These are phyloP conservation scores for Colletotrichum truncatum DNA, from an alignment of 2,329 filamentous ascomycete species.

Conservation along the genomic window DNA sequence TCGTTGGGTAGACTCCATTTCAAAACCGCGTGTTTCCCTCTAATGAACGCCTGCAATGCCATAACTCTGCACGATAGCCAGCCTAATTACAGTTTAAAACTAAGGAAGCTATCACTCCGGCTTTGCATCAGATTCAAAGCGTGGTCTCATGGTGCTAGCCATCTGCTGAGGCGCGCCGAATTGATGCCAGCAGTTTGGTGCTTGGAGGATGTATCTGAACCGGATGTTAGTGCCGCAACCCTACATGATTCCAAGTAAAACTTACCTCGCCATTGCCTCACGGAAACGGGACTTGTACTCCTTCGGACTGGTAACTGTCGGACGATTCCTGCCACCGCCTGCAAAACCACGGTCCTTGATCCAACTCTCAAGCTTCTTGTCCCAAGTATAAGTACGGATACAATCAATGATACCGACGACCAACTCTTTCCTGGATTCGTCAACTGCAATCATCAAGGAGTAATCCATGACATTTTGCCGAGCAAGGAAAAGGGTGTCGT, in stretches of 20 bases:
- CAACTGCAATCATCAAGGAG: slow-evolving; percentile 96
- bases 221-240: slow-evolving; percentile 11
- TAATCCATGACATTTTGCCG: slow-evolving; percentile 99
- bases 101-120: not conserved
- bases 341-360: slow-evolving; percentile 95
- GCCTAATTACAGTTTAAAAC: not conserved
- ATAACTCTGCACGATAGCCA: not conserved
- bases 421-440: slow-evolving; percentile 87
- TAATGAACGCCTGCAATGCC: slow-evolving; percentile 14
- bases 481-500: slow-evolving; percentile 94
- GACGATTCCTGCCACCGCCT: slow-evolving; percentile 79
- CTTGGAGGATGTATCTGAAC: slow-evolving; percentile 74
- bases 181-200: slow-evolving; percentile 80
- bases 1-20: not conserved
- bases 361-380: slow-evolving; percentile 99
- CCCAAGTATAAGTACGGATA: slow-evolving; percentile 98
- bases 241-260: slow-evolving; percentile 34
- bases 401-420: slow-evolving; percentile 99
- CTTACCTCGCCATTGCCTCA: slow-evolving; percentile 93
- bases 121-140: slow-evolving; percentile 29
- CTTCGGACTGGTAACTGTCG: slow-evolving; percentile 95
- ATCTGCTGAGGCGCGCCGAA: slow-evolving; percentile 53
- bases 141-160: slow-evolving; percentile 26
- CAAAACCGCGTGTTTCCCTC: not conserved
- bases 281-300: slow-evolving; percentile 97